Conservation (phyloP, 139 green algal species). For the Nannochloris sp. region DNA sequence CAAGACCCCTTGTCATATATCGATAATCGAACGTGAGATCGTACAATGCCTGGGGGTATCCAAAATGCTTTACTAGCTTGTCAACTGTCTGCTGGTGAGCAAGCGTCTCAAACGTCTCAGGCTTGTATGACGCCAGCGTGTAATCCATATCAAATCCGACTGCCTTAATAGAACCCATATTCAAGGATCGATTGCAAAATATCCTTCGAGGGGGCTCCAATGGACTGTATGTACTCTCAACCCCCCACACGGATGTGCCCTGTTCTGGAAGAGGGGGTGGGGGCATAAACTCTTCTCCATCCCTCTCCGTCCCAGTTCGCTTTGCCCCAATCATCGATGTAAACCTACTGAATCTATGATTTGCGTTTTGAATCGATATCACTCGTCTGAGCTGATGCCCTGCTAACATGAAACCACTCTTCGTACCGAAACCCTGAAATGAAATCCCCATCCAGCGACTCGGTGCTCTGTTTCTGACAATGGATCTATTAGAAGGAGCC, state of each 20-base stretch:
- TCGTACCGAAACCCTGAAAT: not conserved
- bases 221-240: slow-evolving; percentile 25
- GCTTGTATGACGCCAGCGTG: slow-evolving; percentile 69
- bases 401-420: not conserved
- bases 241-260: slow-evolving; percentile 25
- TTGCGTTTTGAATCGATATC: not conserved
- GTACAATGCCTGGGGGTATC: slow-evolving; percentile 59
- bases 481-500: no score
- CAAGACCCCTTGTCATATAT: slow-evolving; percentile 83
- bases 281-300: slow-evolving; percentile 13
- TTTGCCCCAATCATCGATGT: not conserved
- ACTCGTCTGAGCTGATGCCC: not conserved
- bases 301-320: not conserved
- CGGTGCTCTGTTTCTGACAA: no score
- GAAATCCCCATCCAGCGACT: no score
- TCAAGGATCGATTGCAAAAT: slow-evolving; percentile 96
- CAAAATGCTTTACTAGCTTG: slow-evolving; percentile 74
- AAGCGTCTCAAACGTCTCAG: slow-evolving; percentile 90
- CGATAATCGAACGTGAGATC: slow-evolving; percentile 75
- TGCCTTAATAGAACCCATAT: slow-evolving; percentile 79
- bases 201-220: slow-evolving; percentile 45
- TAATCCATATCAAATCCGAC: slow-evolving; percentile 98
- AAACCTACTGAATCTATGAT: not conserved
- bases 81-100: slow-evolving; percentile 72
- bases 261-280: slow-evolving; percentile 18